phyloP scores from a whole-genome alignment of 225 moss, liverwort and hornwort genomes.

The Sphagnum tenellum region DNA sequence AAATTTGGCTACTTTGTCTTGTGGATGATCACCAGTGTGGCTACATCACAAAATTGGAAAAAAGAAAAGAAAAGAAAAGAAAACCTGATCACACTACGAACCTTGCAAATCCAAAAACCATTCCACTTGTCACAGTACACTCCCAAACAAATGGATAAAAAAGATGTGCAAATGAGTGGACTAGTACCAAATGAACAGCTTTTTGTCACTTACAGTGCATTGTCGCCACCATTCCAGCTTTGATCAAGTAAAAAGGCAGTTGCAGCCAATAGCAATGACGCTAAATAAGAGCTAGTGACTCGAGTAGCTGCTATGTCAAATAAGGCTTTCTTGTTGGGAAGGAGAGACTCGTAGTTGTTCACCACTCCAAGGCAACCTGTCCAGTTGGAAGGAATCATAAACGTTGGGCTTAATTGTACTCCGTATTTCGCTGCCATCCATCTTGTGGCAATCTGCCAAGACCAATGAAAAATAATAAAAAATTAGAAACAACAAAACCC shows the following conservation, averaged over 20 bases:
- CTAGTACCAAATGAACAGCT: constrained; percentile 1
- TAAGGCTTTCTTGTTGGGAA: constrained; percentile 78
- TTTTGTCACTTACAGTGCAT: constrained; percentile 54
- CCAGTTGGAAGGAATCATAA: constrained; percentile 94
- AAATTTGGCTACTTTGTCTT: no score
- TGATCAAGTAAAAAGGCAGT: constrained; percentile 71
- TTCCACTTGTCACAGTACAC: no score
- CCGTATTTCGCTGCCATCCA: constrained; percentile 77
- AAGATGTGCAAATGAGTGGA: neutral
- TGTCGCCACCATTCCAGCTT: constrained; percentile 96
- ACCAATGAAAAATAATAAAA: neutral
- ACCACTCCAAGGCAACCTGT: constrained; percentile 91
- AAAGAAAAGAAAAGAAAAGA: neutral
- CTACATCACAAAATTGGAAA: neutral
- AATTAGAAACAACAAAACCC: no score
- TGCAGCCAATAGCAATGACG: constrained; percentile 54
- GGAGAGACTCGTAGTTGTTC: constrained; percentile 84
- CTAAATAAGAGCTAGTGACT: constrained; percentile 68
- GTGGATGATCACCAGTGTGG: no score
- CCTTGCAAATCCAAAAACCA: no score
- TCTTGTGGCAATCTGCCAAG: constrained; percentile 64
- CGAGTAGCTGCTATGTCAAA: constrained; percentile 95
- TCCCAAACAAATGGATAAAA: neutral
- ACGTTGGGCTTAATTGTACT: constrained; percentile 77
- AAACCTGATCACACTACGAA: no score